Evolutionary conservation across 208 protist species (phyloP).

Genomic region (Trypanosomatidae sp.): DNA sequence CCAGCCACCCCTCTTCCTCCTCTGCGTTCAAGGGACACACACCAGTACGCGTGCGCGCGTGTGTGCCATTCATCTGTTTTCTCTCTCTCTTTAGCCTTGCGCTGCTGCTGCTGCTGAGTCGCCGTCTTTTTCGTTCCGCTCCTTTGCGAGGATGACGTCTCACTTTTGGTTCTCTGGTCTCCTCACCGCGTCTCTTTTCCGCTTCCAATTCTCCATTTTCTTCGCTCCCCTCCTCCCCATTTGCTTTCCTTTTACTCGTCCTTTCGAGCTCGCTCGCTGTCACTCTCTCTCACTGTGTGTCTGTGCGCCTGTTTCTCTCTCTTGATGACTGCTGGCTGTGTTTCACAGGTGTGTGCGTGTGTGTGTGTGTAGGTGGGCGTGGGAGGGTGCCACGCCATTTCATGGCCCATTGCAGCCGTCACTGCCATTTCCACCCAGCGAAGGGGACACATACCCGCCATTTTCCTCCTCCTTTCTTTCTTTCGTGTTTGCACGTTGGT

Average conservation of each 20-base stretch:
- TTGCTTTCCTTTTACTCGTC: constrained; percentile 14
- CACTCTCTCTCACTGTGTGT: not conserved
- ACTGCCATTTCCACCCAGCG: not conserved
- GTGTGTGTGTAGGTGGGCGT: not conserved
- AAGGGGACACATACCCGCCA: not conserved
- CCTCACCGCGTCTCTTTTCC: not conserved
- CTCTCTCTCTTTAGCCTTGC: not conserved
- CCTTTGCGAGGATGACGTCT: not conserved
- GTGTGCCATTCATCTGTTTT: not conserved
- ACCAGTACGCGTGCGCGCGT: not conserved
- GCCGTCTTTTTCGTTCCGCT: not conserved
- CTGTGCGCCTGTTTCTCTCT: not conserved
- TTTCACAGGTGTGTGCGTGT: not conserved
- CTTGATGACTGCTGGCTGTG: not conserved
- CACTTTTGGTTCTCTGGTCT: not conserved
- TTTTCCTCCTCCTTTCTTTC: not conserved
- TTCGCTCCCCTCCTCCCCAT: not conserved
- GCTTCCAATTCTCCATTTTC: not conserved
- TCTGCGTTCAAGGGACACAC: not conserved
- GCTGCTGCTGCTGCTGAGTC: not conserved
- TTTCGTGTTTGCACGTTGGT: not conserved
- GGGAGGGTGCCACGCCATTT: not conserved
- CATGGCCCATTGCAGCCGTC: not conserved
- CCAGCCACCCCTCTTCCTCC: not conserved
- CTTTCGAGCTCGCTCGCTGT: too few relatives aligned